These are phyloP conservation scores for Sarocladium kiliense DNA, from an alignment of 2,329 filamentous ascomycete genomes.

Conservation along the genomic window DNA sequence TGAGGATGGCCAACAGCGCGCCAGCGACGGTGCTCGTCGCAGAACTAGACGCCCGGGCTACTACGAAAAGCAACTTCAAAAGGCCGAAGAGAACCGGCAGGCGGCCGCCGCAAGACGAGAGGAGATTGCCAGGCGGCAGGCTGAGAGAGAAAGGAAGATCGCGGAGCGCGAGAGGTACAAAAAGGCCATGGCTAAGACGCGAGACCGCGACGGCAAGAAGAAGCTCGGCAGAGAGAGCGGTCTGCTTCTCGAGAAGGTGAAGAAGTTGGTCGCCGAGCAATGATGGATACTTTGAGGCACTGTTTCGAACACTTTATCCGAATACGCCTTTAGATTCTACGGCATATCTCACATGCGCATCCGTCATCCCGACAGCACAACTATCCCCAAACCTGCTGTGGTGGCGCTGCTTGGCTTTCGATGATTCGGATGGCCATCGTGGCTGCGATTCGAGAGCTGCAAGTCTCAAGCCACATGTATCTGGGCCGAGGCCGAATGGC, in stretches of 20 bases:
- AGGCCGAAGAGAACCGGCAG: conserved; percentile 36
- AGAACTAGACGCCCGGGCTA: conserved; percentile 43
- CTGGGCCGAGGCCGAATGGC: neutral
- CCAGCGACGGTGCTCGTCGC: conserved; percentile 25
- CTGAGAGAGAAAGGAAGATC: conserved; percentile 59
- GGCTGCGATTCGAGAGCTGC: neutral
- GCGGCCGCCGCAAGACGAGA: conserved; percentile 36
- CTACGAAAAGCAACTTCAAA: conserved; percentile 59
- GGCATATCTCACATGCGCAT: neutral
- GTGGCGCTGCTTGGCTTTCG: neutral
- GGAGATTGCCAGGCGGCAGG: conserved; percentile 43
- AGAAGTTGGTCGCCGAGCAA: conserved; percentile 54
- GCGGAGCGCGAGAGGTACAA: conserved; percentile 62
- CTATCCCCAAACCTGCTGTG: neutral
- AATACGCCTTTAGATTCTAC: neutral
- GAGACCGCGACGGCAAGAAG: conserved; percentile 68
- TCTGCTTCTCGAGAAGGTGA: conserved; percentile 71
- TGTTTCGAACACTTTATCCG: neutral
- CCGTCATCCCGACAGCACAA: too few species aligned
- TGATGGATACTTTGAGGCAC: neutral
- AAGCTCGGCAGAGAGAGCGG: conserved; percentile 79
- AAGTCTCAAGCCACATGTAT: neutral
- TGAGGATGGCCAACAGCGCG: conserved; percentile 13
- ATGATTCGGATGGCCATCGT: neutral
- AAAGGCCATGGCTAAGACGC: conserved; percentile 68